Conservation (phyloP, 2,329 filamentous ascomycete genomes). For the Cladobotryum protrusum region DNA sequence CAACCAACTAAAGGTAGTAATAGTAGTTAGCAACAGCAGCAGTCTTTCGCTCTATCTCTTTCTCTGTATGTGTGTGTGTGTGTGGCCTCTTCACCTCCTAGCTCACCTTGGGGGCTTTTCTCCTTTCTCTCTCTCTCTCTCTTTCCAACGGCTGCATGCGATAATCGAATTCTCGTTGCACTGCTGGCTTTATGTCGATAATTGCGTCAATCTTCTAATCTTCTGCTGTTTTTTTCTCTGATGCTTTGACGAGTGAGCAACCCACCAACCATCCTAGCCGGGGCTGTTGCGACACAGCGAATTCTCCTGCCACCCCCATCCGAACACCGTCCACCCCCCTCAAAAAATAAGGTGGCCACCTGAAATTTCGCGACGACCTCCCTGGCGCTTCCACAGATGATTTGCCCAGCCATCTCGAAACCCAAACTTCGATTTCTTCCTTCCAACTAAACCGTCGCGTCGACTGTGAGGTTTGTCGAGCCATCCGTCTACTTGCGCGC, state of each 20-base stretch:
- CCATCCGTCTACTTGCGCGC: conserved; percentile 11
- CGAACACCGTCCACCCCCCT: conserved; percentile 2
- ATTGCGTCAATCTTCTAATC: neutral
- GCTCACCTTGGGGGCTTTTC: neutral
- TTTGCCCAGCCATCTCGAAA: conserved; percentile 39
- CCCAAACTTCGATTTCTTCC: conserved; percentile 29
- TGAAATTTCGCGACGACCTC: conserved; percentile 23
- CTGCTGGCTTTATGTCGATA: too few species aligned
- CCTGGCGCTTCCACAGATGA: conserved; percentile 31
- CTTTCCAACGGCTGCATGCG: too few species aligned
- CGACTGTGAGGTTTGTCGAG: conserved; percentile 20
- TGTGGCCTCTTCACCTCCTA: conserved; percentile 2
- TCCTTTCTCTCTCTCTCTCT: neutral
- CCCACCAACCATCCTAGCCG: neutral
- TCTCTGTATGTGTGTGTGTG: conserved; percentile 1
- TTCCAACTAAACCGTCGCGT: conserved; percentile 20
- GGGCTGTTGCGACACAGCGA: conserved; percentile 1
- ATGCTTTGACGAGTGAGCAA: neutral
- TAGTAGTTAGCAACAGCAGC: conserved; percentile 2
- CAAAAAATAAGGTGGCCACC: conserved; percentile 33
- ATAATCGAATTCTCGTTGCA: too few species aligned
- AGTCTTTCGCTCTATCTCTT: conserved; percentile 2
- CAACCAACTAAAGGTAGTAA: too few species aligned
- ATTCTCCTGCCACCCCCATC: conserved; percentile 5
- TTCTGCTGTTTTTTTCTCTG: too few species aligned